These are phyloP conservation scores for Sporothrix humicola DNA, from an alignment of 2,329 filamentous ascomycete genomes.

Conservation along the genomic window DNA sequence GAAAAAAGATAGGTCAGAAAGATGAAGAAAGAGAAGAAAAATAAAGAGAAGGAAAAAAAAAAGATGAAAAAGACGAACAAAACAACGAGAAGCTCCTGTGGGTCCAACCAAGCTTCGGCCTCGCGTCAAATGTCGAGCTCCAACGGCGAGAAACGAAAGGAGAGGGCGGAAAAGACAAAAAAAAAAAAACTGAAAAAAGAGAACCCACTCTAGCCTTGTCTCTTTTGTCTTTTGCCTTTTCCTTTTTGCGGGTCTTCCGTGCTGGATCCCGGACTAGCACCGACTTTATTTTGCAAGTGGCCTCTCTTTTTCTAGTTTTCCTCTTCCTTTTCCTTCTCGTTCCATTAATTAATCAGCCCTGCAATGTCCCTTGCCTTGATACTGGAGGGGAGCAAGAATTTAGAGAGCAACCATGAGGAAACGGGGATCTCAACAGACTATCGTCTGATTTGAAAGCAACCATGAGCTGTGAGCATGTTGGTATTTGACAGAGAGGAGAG, in stretches of 20 bases:
- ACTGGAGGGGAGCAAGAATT: not conserved
- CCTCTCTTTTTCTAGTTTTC: too few species aligned
- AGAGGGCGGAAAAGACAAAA: too few species aligned
- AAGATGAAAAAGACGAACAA: not conserved
- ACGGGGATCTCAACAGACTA: not conserved
- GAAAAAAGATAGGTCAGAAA: not conserved
- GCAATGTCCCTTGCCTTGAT: not conserved
- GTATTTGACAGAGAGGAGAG: not conserved
- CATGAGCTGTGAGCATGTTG: not conserved
- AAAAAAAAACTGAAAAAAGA: not conserved
- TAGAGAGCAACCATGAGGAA: not conserved
- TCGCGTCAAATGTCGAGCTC: conserved; percentile 9
- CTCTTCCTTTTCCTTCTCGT: not conserved
- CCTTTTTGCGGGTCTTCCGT: conserved; percentile 13
- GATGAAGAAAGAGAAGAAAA: not conserved
- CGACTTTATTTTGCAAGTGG: not conserved
- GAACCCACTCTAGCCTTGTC: conserved; percentile 16
- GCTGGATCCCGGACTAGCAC: not conserved
- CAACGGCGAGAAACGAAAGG: not conserved
- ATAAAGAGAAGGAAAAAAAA: not conserved
- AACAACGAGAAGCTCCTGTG: not conserved
- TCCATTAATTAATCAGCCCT: conserved; percentile 6
- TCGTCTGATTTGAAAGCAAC: conserved; percentile 10
- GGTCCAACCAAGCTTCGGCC: conserved; percentile 10
- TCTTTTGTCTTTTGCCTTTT: not conserved